Conservation (phyloP, 768 basidiomycete species). For the Suillus variegatus region DNA sequence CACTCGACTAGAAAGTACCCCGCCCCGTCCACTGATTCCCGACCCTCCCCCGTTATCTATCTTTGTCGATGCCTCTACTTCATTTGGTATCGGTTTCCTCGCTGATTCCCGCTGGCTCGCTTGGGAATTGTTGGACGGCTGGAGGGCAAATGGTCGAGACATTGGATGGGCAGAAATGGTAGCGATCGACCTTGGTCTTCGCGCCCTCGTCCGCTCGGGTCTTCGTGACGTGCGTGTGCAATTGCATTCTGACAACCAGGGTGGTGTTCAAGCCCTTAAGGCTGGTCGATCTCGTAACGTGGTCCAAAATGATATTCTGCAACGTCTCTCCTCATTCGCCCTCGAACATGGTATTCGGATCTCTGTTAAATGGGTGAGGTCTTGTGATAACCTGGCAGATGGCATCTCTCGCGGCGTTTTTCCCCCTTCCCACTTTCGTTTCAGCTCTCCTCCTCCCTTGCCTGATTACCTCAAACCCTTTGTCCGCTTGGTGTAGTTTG, state of each 20-base stretch:
- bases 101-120: conserved; percentile 37
- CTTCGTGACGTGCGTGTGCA: conserved; percentile 23
- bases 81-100: conserved; percentile 43
- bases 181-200: conserved; percentile 43
- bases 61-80: conserved; percentile 43
- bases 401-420: conserved; percentile 38
- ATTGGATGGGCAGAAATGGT: conserved; percentile 50
- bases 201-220: conserved; percentile 28
- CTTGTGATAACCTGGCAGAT: conserved; percentile 38
- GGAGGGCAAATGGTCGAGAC: conserved; percentile 28
- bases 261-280: conserved; percentile 29
- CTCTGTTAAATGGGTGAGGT: conserved; percentile 8
- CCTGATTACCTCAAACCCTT: conserved; percentile 5
- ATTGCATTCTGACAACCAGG: conserved; percentile 43
- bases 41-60: conserved; percentile 8
- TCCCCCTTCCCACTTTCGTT: conserved; percentile 15
- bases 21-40: conserved; percentile 8
- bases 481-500: conserved; percentile 4
- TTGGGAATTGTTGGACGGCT: conserved; percentile 37
- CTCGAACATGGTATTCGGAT: conserved; percentile 7
- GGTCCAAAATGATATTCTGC: conserved; percentile 7
- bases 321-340: conserved; percentile 1
- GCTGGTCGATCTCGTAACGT: conserved; percentile 2
- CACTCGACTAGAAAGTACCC: background rate
- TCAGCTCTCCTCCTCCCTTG: background rate